A percentile compares a stretch with the other conserved stretches of the same genome.
These are phyloP conservation scores for Dendrocalamus sinicus DNA, from an alignment of 176 grass and related monocot genomes.

Conservation along the genomic window DNA sequence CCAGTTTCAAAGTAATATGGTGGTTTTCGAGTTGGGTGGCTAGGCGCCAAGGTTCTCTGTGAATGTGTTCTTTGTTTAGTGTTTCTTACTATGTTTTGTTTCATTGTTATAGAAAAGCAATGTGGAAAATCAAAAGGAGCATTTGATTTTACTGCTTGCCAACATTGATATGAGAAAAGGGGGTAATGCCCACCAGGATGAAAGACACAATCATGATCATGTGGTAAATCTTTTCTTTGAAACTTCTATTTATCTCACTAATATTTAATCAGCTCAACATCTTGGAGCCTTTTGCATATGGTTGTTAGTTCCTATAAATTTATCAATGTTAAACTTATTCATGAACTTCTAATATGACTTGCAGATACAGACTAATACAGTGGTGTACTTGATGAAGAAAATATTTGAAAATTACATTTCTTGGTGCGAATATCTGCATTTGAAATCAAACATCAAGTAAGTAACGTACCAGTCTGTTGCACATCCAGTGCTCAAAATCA, in stretches of 20 bases:
- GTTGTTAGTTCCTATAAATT: slow-evolving; percentile 1
- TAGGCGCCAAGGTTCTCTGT: neutral
- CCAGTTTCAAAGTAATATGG: neutral
- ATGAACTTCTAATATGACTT: slow-evolving; percentile 28
- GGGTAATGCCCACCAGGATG: slow-evolving; percentile 5
- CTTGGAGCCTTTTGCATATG: slow-evolving; percentile 19
- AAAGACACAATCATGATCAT: slow-evolving; percentile 12
- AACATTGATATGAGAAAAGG: slow-evolving; percentile 70
- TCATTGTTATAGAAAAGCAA: slow-evolving; percentile 75
- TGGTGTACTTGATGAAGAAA: slow-evolving; percentile 54
- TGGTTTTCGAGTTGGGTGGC: neutral
- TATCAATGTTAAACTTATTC: neutral
- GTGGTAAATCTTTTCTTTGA: slow-evolving; percentile 42
- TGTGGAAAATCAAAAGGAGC: slow-evolving; percentile 95
- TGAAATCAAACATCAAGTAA: slow-evolving; percentile 58
- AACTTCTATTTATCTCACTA: slow-evolving; percentile 15
- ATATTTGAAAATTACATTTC: slow-evolving; percentile 82
- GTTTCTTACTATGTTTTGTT: slow-evolving; percentile 38
- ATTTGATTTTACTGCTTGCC: slow-evolving; percentile 97
- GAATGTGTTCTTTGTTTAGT: slow-evolving; percentile 37
- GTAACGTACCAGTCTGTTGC: slow-evolving; percentile 32
- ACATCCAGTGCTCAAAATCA: slow-evolving; percentile 14
- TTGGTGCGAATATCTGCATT: slow-evolving; percentile 90
- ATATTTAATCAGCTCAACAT: slow-evolving; percentile 13
- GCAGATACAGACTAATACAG: slow-evolving; percentile 62